Base-by-base conservation (phyloP, 257 asterid genomes). In the Sherardia arvensis region DNA sequence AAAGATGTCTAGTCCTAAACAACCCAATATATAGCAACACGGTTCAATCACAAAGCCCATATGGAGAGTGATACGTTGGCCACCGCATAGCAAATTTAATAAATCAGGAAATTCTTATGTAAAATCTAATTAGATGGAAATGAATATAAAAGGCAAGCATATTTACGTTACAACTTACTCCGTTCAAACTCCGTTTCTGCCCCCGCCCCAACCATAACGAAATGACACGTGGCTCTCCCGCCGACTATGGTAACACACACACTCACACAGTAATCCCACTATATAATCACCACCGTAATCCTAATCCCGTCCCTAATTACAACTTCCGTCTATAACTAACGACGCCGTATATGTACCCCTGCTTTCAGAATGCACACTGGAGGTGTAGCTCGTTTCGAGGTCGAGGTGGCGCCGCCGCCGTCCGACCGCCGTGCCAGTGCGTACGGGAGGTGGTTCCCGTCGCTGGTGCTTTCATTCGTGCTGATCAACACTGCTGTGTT, bases 401-500 rank as follows among this genome's bases (percentile, higher is more conserved):
- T 14, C 7, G 21, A 4, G 51, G 21, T 4, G 51, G 6, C 51
- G 51, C 51, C 51, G 51, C 21, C 1, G 21, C n/a, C 51, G 8
- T 43, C 51, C 4, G 51, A 43, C 20, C 20, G 7, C 51, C 51
- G 51, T 15, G 6, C 83, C 5, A 87, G 85, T 85, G 91, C 84
- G 67, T 82, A 81, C 71, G 83, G 79, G 91, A 87, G 81, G 69
- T 83, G 88, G 86, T 47, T 81, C 40, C 84, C 95, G 15, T 91
- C 96, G 97, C 66, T 91, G 68, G 74, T 91, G 45, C 97, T 96
- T 53, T 66, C 55, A 11, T 87, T 91, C 25, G 83, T 84, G n/a
- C 71, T 81, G 0, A 91, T 79, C 0, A 87, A 91, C 72, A 69
- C 74, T 0, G 80, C 77, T n/a, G 74, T 86, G 80, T 84, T 91